Evolutionary conservation across 495 filamentous ascomycete genomes (phyloP), one percentile per base, ranked within the genome.

Genomic region (Penicillium mononematosum): DNA sequence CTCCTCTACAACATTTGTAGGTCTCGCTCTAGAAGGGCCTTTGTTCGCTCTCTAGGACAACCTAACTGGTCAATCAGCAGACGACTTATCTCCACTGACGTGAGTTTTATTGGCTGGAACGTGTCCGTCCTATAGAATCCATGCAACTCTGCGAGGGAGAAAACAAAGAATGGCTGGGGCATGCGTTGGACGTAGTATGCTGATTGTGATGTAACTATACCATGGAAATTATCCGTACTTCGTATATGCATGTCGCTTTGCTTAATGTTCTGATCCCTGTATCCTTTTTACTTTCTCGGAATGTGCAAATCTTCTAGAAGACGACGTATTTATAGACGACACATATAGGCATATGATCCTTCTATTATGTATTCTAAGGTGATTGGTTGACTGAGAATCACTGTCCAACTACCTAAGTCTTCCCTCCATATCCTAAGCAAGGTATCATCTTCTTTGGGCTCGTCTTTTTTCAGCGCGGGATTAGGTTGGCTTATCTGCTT

Each of bases 101-200:
- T 25, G 14, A n/a, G 5, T 20, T 58, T 58, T 29, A 68, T 65
- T 22, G 60, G 54, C 55, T 70, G 64, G 14, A 56, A 54, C 47
- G 68, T 70, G 41, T 71, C 66, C n/a, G 58, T 68, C 31, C 63
- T 71, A 55, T 45, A 2, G 3, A 25, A 7, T 5, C 19, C 10
- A 24, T 54, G 22, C 19, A 38, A 36, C 25, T 34, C 16, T 19
- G 43, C 29, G n/a, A 19, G 12, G 8, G 32, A 45, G 4, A 8
- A 27, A 27, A 60, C 14, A 31, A 43, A 52, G 1, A 42, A 16
- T 2, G 5, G 36, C 14, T 41, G 17, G 11, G 25, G 10, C n/a
- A 8, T 19, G 24, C 34, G 1, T 4, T 16, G 27, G 16, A 31
- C 12, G 2, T 11, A 50, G 7, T 29, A 17, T 46, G 17, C 9